Conservation (phyloP, 768 basidiomycete species). For the Collybiopsis confluens region DNA sequence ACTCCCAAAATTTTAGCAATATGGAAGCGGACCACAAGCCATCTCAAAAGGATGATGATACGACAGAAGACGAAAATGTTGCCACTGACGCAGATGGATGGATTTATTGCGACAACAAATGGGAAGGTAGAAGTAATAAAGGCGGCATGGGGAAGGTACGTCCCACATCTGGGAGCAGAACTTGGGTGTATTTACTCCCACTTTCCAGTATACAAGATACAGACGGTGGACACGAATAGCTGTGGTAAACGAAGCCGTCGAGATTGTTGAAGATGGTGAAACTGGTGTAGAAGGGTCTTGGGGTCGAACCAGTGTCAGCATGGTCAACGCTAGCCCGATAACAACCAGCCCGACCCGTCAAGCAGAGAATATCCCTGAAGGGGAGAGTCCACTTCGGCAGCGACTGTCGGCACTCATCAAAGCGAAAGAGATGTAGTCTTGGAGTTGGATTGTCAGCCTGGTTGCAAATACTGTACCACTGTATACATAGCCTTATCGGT, state of each 20-base stretch:
- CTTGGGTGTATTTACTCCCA: background rate
- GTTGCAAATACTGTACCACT: too few species aligned
- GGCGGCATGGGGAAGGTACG: conserved; percentile 83
- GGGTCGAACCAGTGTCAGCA: conserved; percentile 1
- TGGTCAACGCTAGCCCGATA: background rate
- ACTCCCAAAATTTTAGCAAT: conserved; percentile 13
- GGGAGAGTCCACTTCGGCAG: conserved; percentile 8
- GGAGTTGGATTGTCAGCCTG: too few species aligned
- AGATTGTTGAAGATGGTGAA: conserved; percentile 41
- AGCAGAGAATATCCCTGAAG: background rate
- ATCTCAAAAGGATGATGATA: conserved; percentile 34
- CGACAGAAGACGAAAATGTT: conserved; percentile 43
- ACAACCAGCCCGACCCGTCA: conserved; percentile 1
- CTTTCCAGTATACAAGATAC: conserved; percentile 73
- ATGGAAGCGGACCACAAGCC: conserved; percentile 20
- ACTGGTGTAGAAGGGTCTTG: conserved; percentile 20
- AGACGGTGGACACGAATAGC: conserved; percentile 87
- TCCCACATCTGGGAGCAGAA: background rate
- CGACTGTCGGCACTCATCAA: conserved; percentile 6
- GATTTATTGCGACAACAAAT: conserved; percentile 95
- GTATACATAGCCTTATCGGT: too few species aligned
- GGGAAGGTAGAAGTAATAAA: conserved; percentile 72
- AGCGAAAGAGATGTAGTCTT: too few species aligned
- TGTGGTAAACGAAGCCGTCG: conserved; percentile 66
- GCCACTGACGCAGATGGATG: conserved; percentile 85